These are phyloP conservation scores for Castanea crenata DNA, from an alignment of 306 rosid genomes.

Conservation along the genomic window DNA sequence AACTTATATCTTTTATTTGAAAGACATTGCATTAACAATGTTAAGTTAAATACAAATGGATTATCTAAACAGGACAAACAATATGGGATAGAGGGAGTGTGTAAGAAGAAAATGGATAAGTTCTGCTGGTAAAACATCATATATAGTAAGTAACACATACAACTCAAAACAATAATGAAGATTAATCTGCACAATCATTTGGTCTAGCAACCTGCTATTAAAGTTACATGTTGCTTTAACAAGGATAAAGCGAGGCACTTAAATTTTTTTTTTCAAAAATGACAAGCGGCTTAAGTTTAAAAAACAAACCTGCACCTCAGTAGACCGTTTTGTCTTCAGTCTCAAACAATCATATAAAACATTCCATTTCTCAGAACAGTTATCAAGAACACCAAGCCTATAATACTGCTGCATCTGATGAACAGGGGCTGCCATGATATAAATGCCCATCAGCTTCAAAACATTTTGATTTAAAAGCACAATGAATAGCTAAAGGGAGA, in stretches of 20 bases:
- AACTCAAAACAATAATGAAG: neutral
- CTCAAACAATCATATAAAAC: constrained; percentile 59
- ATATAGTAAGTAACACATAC: neutral
- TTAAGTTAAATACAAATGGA: no score
- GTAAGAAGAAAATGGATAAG: neutral
- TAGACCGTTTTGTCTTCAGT: constrained; percentile 65
- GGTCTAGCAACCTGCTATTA: neutral
- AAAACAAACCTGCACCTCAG: constrained; percentile 61
- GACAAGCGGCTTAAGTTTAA: neutral
- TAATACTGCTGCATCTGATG: constrained; percentile 93
- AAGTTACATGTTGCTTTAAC: neutral
- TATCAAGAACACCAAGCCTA: constrained; percentile 73
- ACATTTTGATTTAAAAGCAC: neutral
- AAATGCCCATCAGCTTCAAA: constrained; percentile 5
- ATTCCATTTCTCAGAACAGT: constrained; percentile 65
- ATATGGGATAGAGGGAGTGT: no score
- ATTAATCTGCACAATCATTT: neutral
- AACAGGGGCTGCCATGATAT: constrained; percentile 67
- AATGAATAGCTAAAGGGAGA: neutral
- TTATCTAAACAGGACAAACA: no score
- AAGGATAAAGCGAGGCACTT: neutral
- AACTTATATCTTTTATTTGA: no score
- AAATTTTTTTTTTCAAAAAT: no score
- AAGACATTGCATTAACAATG: no score
- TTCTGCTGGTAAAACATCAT: neutral